Evolutionary conservation across 768 basidiomycete genomes (phyloP), one percentile per base, ranked within the genome.

Genomic region (Lanmaoa rubissima): DNA sequence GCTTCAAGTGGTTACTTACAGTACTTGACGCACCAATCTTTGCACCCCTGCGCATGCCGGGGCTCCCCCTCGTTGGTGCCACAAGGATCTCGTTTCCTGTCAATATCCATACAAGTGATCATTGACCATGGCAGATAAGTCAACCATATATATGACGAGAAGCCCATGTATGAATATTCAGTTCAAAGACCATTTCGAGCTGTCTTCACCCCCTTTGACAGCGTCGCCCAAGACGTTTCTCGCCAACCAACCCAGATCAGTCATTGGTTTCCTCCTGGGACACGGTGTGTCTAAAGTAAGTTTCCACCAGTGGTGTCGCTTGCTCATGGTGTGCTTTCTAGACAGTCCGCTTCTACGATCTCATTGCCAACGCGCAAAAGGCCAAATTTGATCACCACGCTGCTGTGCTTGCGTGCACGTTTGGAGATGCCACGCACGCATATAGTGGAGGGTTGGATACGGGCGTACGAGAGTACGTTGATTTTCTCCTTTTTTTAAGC

Each of bases 231-330:
- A 39, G 75, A 31, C 79, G 82, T 34, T 98, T 90, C 72, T 92
- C 93, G 21, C 90, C 93, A 1, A 79, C 80, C 4, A 83, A 89
- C 69, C 86, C 94, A 3, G 80, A 88, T 53, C 85, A 88, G 19
- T 75, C 98, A 1, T 75, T 98, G 0, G 91, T 90, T 17, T 84
- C 92, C 13, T 88, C 90, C 58, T 98, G 96, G 96, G 96, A 98
- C 72, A 84, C 90, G 60, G 82, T 81, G 64, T 31, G 76, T 62
- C 5, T 42, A 55, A 52, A 24, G 36, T 54, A 31, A 38, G 56
- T 44, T 53, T 38, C 31, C 10, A 42, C 46, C 8, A 61, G 32
- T 28, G 19, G 17, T 21, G 3, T 14, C 44, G 40, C 54, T 77
- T 73, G 74, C 43, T 49, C 41, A 59, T 38, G 73, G 76, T 36